A percentile compares a stretch with the other conserved stretches of the same genome.
phyloP scores from a whole-genome alignment of 331 rosid genomes.

The Quercus tomentella region DNA sequence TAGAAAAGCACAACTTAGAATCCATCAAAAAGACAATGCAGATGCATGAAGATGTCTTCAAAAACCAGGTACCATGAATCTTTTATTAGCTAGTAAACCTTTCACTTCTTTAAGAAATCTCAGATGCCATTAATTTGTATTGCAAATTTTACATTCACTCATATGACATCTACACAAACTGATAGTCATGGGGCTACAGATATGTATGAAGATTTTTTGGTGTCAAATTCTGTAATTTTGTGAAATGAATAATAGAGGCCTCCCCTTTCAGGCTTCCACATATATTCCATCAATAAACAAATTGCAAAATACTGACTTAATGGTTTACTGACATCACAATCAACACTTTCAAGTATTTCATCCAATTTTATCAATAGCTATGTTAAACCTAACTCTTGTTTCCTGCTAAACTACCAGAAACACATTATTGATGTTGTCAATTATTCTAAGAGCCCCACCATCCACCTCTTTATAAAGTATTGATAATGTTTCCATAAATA shows the following conservation, averaged over 20 bases:
- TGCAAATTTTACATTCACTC: neutral
- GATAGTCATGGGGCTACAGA: neutral
- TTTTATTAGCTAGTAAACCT: neutral
- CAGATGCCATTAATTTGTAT: slow-evolving; percentile 1
- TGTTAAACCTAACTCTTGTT: neutral
- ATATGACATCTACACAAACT: neutral
- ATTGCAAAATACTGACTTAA: neutral
- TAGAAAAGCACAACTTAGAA: slow-evolving; percentile 52
- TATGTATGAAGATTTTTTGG: neutral
- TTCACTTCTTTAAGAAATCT: slow-evolving; percentile 10
- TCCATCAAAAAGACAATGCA: slow-evolving; percentile 78
- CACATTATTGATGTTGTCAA: neutral
- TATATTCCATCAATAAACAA: neutral
- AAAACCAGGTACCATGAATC: slow-evolving; percentile 60
- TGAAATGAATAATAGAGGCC: neutral
- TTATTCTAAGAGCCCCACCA: neutral
- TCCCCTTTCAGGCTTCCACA: neutral
- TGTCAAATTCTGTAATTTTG: neutral
- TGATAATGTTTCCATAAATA: neutral
- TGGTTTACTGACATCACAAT: slow-evolving; percentile 12
- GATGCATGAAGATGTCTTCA: slow-evolving; percentile 80
- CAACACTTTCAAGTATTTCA: neutral
- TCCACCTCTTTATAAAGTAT: neutral
- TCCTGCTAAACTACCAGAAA: neutral
- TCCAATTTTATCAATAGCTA: neutral